A percentile compares a stretch with the other conserved stretches of the same genome.
These are phyloP conservation scores for Penicillium palitans DNA, from an alignment of 2,329 filamentous ascomycete species.

Conservation along the genomic window DNA sequence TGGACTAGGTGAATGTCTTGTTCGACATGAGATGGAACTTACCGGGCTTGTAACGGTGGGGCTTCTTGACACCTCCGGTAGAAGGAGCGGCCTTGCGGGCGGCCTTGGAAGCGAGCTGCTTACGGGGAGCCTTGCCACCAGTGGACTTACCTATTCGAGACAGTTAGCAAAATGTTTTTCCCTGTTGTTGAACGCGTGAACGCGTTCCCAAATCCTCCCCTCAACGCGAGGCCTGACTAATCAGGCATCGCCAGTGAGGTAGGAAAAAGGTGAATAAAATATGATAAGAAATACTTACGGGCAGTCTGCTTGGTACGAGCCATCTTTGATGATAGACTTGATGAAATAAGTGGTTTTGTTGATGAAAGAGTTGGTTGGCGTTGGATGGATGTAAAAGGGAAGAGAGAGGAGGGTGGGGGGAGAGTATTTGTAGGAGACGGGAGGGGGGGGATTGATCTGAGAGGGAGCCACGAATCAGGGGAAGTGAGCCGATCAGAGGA, in stretches of 20 bases:
- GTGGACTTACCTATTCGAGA: conserved; percentile 65
- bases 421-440: conserved; percentile 44
- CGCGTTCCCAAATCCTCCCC: conserved; percentile 9
- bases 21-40: conserved; percentile 29
- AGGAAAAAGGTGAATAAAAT: conserved; percentile 1
- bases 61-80: conserved; percentile 96
- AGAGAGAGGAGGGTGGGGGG: conserved; percentile 42
- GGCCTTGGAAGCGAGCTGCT: conserved; percentile 99
- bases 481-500: conserved; percentile 22
- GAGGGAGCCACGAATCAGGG: conserved; percentile 23
- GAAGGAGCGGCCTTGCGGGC: conserved; percentile 97
- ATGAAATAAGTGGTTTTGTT: conserved; percentile 32
- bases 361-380: conserved; percentile 33
- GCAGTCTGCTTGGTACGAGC: conserved; percentile 56
- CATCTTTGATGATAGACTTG: conserved; percentile 43
- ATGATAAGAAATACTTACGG: conserved; percentile 44
- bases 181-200: conserved; percentile 12
- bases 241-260: conserved; percentile 19
- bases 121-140: conserved; percentile 73
- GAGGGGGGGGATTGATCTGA: conserved; percentile 39
- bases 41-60: conserved; percentile 84
- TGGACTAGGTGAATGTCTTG: too few relatives aligned
- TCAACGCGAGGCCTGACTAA: neutral
- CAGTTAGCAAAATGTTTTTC: conserved; percentile 32
- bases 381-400: conserved; percentile 38